These are phyloP conservation scores for Volvariella volvacea DNA, from an alignment of 1,284 basidiomycete species.

Conservation along the genomic window DNA sequence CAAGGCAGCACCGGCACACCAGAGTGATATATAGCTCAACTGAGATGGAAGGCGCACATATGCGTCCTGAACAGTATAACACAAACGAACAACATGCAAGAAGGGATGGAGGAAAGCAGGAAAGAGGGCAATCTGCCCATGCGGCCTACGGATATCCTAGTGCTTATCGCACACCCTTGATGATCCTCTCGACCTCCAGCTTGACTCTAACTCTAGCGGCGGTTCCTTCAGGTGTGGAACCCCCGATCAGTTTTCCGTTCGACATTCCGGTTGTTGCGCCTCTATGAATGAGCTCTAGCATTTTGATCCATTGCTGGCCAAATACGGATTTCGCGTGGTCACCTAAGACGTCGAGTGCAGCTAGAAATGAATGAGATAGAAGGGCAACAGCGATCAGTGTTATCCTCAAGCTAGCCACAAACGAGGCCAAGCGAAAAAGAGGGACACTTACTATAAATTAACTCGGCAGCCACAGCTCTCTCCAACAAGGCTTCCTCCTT, in stretches of 20 bases:
- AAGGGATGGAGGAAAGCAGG: no score
- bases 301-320: conserved; percentile 77
- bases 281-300: conserved; percentile 61
- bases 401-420: conserved; percentile 4
- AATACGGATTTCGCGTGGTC: conserved; percentile 53
- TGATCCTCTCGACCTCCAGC: conserved; percentile 60
- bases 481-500: conserved; percentile 43
- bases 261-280: conserved; percentile 50
- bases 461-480: conserved; percentile 49
- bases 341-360: conserved; percentile 71
- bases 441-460: conserved; percentile 57
- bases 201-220: conserved; percentile 55
- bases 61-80: no score
- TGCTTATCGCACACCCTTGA: conserved; percentile 15
- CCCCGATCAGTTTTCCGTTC: conserved; percentile 43
- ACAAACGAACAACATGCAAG: no score
- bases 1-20: no score
- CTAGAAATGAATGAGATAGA: conserved; percentile 25
- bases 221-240: conserved; percentile 45
- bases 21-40: no score
- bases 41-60: no score
- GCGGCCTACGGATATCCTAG: no score
- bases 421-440: conserved; percentile 4
- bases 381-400: no score
- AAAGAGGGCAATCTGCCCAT: no score